Conservation (phyloP, 345 rosid genomes). For the Hibiscus mutabilis region DNA sequence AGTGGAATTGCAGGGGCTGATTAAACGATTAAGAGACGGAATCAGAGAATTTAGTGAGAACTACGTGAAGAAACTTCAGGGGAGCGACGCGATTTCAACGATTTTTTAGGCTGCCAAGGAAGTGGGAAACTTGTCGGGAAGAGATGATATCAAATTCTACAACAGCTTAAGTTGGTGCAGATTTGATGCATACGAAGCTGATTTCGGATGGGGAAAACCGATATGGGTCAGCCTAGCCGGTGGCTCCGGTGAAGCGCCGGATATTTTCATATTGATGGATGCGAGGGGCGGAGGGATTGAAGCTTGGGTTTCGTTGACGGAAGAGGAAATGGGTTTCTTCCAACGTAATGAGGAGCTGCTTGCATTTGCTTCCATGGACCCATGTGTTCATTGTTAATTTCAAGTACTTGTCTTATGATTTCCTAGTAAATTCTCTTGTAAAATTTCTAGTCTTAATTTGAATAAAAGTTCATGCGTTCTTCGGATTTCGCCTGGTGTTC, state of each 20-base stretch:
- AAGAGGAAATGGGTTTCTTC: slow-evolving; percentile 13
- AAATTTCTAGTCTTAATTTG: no score
- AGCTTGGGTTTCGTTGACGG: slow-evolving; percentile 17
- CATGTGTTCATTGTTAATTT: neutral
- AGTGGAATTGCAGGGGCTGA: neutral
- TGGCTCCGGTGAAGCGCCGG: neutral
- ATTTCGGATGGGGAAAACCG: slow-evolving; percentile 21
- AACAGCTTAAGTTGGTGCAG: neutral
- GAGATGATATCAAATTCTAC: neutral
- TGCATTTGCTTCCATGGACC: neutral
- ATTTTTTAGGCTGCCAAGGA: neutral
- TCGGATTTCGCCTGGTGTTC: no score
- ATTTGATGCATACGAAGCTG: neutral
- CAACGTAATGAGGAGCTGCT: slow-evolving; percentile 8
- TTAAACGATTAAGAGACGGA: neutral
- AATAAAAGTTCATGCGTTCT: no score
- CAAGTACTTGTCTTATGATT: neutral
- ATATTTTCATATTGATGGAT: slow-evolving; percentile 8
- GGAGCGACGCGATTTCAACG: neutral
- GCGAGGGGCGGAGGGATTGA: slow-evolving; percentile 8
- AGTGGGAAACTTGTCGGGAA: neutral
- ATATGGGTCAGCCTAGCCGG: slow-evolving; percentile 15
- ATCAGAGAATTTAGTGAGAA: neutral
- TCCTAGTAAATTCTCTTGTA: no score
- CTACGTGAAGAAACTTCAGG: neutral